Conservation (phyloP, 1,139 yeast species). For the Diutina mesorugosa region DNA sequence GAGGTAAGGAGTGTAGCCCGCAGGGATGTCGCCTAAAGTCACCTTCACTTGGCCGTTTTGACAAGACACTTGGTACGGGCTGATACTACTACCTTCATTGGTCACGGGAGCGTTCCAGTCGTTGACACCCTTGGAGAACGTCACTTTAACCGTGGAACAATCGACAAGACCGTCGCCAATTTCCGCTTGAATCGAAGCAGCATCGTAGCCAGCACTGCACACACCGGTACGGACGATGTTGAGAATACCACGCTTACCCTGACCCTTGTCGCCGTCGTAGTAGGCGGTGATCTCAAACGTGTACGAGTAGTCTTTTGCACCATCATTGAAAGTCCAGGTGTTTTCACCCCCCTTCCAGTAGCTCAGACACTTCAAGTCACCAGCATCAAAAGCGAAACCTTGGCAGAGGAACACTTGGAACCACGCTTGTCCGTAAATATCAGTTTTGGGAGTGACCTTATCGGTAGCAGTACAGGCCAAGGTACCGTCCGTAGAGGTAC, state of each 20-base stretch:
- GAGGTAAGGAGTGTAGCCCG: not conserved
- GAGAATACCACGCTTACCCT: not conserved
- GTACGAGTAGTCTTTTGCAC: not conserved
- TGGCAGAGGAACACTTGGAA: not conserved
- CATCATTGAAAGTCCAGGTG: not conserved
- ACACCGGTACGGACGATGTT: not conserved
- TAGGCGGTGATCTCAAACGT: not conserved
- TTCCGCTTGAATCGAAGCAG: not conserved
- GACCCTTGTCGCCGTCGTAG: not conserved
- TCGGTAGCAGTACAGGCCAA: conserved; percentile 14
- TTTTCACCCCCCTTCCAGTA: not conserved
- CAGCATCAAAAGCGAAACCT: not conserved
- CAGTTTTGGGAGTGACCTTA: conserved; percentile 4
- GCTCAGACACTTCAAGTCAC: not conserved
- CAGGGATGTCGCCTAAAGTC: not conserved
- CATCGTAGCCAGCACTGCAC: not conserved
- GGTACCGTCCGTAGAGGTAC: conserved; percentile 14
- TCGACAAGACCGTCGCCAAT: not conserved
- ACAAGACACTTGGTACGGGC: not conserved
- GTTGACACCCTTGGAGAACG: not conserved
- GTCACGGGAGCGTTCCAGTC: not conserved
- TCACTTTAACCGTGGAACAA: not conserved
- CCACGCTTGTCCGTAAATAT: not conserved
- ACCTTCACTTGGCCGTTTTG: not conserved
- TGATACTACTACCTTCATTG: not conserved